phyloP scores from a whole-genome alignment of 1,139 yeast species.

The Magnusiomyces clavatus region DNA sequence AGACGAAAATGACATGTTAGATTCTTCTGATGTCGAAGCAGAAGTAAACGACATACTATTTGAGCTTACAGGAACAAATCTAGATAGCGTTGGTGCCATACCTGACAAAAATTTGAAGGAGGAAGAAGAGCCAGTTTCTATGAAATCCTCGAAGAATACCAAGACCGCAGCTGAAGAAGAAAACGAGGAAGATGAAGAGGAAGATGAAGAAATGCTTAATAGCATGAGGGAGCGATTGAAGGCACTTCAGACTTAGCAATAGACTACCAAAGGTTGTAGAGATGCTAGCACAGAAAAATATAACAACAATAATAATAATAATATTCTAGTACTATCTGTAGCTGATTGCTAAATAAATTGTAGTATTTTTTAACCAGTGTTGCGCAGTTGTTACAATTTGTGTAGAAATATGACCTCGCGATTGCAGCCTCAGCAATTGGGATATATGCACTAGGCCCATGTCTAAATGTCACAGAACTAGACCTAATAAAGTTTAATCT shows the following conservation, averaged over 20 bases:
- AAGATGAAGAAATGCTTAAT: conserved; percentile 64
- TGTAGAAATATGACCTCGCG: too few species aligned
- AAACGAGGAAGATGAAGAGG: conserved; percentile 45
- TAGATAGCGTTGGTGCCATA: conserved; percentile 36
- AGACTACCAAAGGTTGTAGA: too few species aligned
- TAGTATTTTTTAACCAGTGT: too few species aligned
- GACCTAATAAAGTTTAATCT: too few species aligned
- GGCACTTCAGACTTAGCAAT: conserved; percentile 63
- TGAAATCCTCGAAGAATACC: conserved; percentile 28
- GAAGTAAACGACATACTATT: conserved; percentile 55
- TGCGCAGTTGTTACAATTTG: too few species aligned
- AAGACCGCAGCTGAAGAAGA: conserved; percentile 61
- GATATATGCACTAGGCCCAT: too few species aligned
- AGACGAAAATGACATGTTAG: conserved; percentile 59
- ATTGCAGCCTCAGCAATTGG: too few species aligned
- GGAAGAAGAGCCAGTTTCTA: conserved; percentile 10
- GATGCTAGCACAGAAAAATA: too few species aligned
- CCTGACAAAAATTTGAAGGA: conserved; percentile 17
- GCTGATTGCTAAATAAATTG: too few species aligned
- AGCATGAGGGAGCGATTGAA: conserved; percentile 84
- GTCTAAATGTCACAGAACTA: too few species aligned
- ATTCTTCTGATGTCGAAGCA: conserved; percentile 62
- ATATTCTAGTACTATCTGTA: too few species aligned
- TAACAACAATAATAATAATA: too few species aligned
- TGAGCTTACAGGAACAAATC: conserved; percentile 41